Base-by-base conservation (phyloP, 768 basidiomycete genomes). In the Serendipita indica region DNA sequence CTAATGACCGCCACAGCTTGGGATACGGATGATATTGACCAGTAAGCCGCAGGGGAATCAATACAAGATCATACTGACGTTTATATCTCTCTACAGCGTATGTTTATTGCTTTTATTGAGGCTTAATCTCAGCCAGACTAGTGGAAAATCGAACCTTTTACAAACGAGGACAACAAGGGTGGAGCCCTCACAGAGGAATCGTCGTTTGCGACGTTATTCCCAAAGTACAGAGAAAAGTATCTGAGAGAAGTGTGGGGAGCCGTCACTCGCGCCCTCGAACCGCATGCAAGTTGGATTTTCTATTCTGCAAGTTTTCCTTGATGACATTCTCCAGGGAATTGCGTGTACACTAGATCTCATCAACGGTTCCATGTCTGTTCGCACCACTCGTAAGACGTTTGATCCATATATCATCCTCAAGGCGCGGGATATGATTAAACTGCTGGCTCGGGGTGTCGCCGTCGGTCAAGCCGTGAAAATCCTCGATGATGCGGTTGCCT, bases 11-110 rank as follows among this genome's bases (percentile, higher is more conserved):
- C 1, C 30, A 45, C 62, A 97, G 94, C 93, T 67, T 98, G 94
- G 94, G 94, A 98, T 68, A 97, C 93, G 41, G 93, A 97, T 69
- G 94, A 96, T 65, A 91, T 97, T 71, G 89, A 97, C 77, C 93
- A 96, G 91, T 94, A 69, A 82, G 91, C n/a, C n/a, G n/a, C n/a
- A n/a, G n/a, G n/a, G 69, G 5, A 16, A 34, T 32, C 27, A 34
- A 58, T 28, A 22, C 49, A 14, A 12, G 39, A 32, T 22, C 12
- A n/a, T n/a, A 20, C 22, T 32, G 2, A 20, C 35, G 37, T 57
- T 49, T 52, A 59, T 25, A 45, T 30, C n/a, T 25, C n/a, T 52
- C 30, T 57, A 52, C 65, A 72, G 72, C 64, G 71, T 71, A 65
- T 64, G 70, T 61, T 18, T 30, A 14, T n/a, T 27, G 27, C 28